Evolutionary conservation across 139 green algal genomes (phyloP), one percentile per base, ranked within the genome.

Genomic region (Coccomyxa sp.): DNA sequence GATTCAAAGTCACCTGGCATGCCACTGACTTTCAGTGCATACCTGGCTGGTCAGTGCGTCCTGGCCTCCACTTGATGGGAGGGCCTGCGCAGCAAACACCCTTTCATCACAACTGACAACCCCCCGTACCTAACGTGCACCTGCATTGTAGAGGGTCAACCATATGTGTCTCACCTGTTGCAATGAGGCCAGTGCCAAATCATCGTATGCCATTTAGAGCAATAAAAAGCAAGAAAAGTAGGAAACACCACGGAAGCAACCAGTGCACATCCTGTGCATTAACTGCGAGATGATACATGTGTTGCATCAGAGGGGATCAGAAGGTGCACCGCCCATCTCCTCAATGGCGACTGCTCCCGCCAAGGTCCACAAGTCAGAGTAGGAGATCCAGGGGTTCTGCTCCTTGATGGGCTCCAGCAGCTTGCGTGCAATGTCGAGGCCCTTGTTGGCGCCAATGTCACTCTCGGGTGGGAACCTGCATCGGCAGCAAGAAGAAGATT

Each of bases 401-500:
- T 89, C 85, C 88, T 98, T 98, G 79, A 98, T 89, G 10, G 92
- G 93, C 87, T 98, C 95, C 83, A 98, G 90, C 80, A 96, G 80
- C 57, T 95, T 86, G n/a, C 90, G 87, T 0, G 94, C 93, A 30
- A 92, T 76, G 0, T 79, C 79, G 58, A 98, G 91, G 23, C 95
- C 95, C 23, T 91, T 91, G 87, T 98, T 98, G 77, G 95, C 95
- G 23, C 82, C 92, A 83, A 94, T 90, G 66, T 90, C 85, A 75
- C 77, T 84, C 90, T 98, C 95, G 14, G 95, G 94, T 9, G 77
- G 16, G 74, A 96, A 98, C 76, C 90, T 94, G 86, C 12, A 77
- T 15, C 14, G 9, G 31, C 45, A 45, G 45, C 21, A 58, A 38
- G 12, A 58, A 16, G 10, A 15, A 31, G 57, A 27, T 57, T 57